phyloP scores from a whole-genome alignment of 2,329 filamentous ascomycete genomes.

The Sarocladiaceae sp. region DNA sequence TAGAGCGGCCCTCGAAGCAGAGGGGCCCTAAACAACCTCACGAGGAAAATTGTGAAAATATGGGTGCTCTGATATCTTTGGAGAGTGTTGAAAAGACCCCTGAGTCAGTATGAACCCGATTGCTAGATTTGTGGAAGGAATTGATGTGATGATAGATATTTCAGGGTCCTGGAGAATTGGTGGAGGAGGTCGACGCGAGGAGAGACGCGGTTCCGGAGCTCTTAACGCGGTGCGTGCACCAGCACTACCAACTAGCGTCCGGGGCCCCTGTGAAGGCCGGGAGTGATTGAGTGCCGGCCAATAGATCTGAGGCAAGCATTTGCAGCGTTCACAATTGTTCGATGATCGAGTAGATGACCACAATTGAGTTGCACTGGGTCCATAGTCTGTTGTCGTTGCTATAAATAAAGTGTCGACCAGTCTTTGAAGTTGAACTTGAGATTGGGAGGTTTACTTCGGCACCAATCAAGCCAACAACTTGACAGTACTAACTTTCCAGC shows the following conservation, averaged over 20 bases:
- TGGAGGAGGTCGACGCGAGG: background rate
- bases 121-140: background rate
- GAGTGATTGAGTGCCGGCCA: background rate
- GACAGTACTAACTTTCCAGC: too few relatives aligned
- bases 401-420: background rate
- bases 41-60: background rate
- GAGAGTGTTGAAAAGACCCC: background rate
- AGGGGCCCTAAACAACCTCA: background rate
- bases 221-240: background rate
- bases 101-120: background rate
- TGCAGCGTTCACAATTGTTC: background rate
- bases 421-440: background rate
- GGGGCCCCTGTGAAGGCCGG: background rate
- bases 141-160: background rate
- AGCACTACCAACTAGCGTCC: background rate
- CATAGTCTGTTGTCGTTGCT: too few relatives aligned
- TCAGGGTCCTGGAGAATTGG: background rate
- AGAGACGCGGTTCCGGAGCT: constrained; percentile 1
- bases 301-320: background rate
- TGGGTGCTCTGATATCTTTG: background rate
- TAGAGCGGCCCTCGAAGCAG: background rate
- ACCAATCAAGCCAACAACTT: too few relatives aligned
- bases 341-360: background rate
- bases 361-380: too few relatives aligned
- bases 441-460: too few relatives aligned